Conservation (phyloP, 805 yeast species). For the Suhomyces emberorum region DNA sequence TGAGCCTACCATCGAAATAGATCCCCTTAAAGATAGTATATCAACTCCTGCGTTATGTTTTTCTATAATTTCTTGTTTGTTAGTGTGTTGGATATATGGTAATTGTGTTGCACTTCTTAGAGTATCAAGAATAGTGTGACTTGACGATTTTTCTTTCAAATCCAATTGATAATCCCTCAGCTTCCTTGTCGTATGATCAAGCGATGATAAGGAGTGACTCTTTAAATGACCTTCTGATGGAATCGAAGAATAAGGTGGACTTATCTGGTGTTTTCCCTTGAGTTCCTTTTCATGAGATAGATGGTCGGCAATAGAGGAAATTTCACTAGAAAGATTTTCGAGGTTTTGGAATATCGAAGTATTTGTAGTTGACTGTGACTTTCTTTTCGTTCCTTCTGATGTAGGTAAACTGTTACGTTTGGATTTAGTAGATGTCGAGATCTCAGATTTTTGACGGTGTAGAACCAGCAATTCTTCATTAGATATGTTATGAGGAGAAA, state of each 20-base stretch:
- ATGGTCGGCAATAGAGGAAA: conserved; percentile 15
- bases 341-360: conserved; percentile 26
- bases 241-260: not conserved
- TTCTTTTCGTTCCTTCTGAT: conserved; percentile 9
- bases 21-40: conserved; percentile 22
- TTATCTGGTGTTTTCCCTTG: not conserved
- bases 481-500: not conserved
- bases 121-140: conserved; percentile 8
- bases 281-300: not conserved
- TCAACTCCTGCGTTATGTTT: conserved; percentile 10
- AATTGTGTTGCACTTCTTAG: too few relatives aligned
- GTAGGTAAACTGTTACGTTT: conserved; percentile 8
- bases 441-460: not conserved
- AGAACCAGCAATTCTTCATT: not conserved
- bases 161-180: not conserved
- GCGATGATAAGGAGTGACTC: conserved; percentile 7
- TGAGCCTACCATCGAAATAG: conserved; percentile 11
- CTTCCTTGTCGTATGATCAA: conserved; percentile 1
- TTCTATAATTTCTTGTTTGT: too few relatives aligned
- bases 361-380: conserved; percentile 22
- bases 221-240: not conserved
- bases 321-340: conserved; percentile 27
- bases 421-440: conserved; percentile 4
- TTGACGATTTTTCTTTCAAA: not conserved
- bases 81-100: too few relatives aligned